phyloP scores from a whole-genome alignment of 345 rosid genomes.

The Schrenkiella parvula region DNA sequence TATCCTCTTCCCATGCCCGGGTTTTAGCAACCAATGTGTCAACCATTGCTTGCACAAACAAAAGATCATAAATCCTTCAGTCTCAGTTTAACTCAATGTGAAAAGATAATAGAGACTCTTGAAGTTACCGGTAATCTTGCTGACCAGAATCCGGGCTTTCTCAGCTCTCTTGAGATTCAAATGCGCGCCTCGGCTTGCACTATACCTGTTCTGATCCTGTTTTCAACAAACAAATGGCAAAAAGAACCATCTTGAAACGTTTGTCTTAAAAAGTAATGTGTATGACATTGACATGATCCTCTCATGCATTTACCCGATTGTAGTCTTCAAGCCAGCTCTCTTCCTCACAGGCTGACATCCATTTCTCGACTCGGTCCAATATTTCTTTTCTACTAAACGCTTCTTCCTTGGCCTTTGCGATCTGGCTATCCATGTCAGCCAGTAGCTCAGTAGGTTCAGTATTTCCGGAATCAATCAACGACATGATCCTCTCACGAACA shows the following conservation, averaged over 20 bases:
- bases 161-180: slow-evolving; percentile 98
- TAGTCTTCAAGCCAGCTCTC: slow-evolving; percentile 99
- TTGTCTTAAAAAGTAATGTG: neutral
- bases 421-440: slow-evolving; percentile 88
- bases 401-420: slow-evolving; percentile 80
- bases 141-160: slow-evolving; percentile 81
- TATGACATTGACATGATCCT: neutral
- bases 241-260: neutral
- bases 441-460: slow-evolving; percentile 84
- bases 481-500: slow-evolving; percentile 82
- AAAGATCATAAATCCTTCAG: neutral
- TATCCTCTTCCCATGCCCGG: slow-evolving; percentile 85
- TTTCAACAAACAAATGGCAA: slow-evolving; percentile 17
- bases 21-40: slow-evolving; percentile 85
- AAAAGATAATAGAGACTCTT: neutral
- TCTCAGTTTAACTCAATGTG: neutral
- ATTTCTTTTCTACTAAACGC: slow-evolving; percentile 89
- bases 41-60: slow-evolving; percentile 56
- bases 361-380: slow-evolving; percentile 92
- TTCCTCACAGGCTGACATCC: slow-evolving; percentile 99
- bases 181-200: slow-evolving; percentile 94
- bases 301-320: slow-evolving; percentile 50
- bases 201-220: slow-evolving; percentile 97
- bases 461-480: slow-evolving; percentile 70
- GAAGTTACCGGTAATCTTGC: slow-evolving; percentile 79